Conservation (phyloP, 1,139 yeast genomes). For the Arxiozyma bovina region DNA sequence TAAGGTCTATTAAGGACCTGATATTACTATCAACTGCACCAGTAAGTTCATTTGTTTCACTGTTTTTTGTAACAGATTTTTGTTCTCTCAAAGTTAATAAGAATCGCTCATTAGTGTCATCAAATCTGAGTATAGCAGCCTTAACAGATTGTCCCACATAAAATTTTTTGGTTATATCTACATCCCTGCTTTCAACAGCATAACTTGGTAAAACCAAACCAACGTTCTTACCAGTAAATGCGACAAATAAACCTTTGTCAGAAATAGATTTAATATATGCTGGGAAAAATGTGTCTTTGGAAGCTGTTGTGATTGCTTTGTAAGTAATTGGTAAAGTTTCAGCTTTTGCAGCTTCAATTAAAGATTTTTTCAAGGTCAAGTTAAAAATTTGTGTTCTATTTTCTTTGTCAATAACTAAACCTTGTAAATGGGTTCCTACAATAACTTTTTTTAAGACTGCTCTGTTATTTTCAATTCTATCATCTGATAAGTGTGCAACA, state of each 20-base stretch:
- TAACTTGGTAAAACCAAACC: conserved; percentile 78
- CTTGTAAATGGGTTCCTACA: conserved; percentile 53
- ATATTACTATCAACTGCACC: conserved; percentile 57
- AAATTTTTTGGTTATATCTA: conserved; percentile 50
- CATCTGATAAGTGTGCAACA: conserved; percentile 71
- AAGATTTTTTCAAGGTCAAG: conserved; percentile 55
- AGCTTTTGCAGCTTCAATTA: conserved; percentile 55
- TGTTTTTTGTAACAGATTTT: conserved; percentile 8
- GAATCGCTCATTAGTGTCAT: conserved; percentile 62
- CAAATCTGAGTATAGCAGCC: conserved; percentile 55
- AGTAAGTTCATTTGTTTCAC: conserved; percentile 19
- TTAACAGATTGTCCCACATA: conserved; percentile 56
- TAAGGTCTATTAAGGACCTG: conserved; percentile 42
- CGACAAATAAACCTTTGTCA: conserved; percentile 69
- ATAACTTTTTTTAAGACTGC: conserved; percentile 47
- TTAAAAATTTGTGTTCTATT: conserved; percentile 49
- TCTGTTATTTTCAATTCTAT: conserved; percentile 64
- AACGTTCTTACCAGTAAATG: conserved; percentile 70
- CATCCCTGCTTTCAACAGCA: conserved; percentile 48
- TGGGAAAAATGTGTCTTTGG: conserved; percentile 37
- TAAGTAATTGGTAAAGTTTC: conserved; percentile 49
- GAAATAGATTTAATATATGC: conserved; percentile 79
- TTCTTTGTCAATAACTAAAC: conserved; percentile 63
- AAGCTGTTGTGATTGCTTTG: conserved; percentile 48
- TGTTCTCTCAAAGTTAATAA: conserved; percentile 48